phyloP scores from a whole-genome alignment of 306 rosid species.

The Macrotyloma uniflorum region DNA sequence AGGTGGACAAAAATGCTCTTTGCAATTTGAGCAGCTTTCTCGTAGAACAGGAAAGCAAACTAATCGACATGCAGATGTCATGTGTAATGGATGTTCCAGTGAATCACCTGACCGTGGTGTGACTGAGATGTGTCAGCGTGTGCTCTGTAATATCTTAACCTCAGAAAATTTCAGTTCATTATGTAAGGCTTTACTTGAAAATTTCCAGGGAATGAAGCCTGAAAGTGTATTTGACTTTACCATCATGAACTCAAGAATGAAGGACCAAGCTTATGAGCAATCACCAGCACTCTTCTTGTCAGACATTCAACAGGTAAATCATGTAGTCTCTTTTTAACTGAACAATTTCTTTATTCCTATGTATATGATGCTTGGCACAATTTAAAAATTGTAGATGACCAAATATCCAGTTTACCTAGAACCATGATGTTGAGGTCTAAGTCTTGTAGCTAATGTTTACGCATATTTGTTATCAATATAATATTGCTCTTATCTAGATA shows the following conservation, averaged over 20 bases:
- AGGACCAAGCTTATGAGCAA: conserved; percentile 72
- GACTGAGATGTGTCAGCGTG: conserved; percentile 62
- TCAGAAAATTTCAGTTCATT: conserved; percentile 75
- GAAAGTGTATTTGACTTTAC: conserved; percentile 73
- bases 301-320: conserved; percentile 86
- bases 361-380: conserved; percentile 5
- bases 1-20: conserved; percentile 44
- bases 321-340: not conserved
- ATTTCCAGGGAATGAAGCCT: conserved; percentile 71
- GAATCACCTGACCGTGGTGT: conserved; percentile 47
- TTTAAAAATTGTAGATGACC: not conserved
- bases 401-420: conserved; percentile 16
- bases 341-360: conserved; percentile 19
- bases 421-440: not conserved
- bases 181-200: conserved; percentile 65
- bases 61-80: conserved; percentile 48
- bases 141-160: conserved; percentile 55
- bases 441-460: not conserved
- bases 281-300: conserved; percentile 75
- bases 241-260: conserved; percentile 68
- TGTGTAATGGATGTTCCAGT: conserved; percentile 53
- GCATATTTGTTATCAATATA: not conserved
- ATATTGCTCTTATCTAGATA: not conserved
- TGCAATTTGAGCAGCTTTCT: conserved; percentile 37
- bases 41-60: conserved; percentile 51